A percentile compares a stretch with the other conserved stretches of the same genome.
These are phyloP conservation scores for Bipolaris victoriae DNA, from an alignment of 2,329 filamentous ascomycete species.

Conservation along the genomic window DNA sequence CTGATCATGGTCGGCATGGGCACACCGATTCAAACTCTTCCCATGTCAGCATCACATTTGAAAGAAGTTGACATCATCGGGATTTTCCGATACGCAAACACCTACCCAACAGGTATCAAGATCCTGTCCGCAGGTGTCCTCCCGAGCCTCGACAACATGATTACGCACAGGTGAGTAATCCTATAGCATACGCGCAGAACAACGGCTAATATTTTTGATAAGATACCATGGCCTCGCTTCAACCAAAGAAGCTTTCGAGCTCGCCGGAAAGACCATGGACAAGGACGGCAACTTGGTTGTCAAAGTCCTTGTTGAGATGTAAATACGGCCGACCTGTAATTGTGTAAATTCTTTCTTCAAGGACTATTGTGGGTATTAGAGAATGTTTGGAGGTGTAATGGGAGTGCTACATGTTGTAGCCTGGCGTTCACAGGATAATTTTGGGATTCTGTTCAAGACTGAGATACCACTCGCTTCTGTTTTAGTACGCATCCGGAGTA, in stretches of 20 bases:
- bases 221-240: slow-evolving; percentile 54
- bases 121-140: slow-evolving; percentile 59
- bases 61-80: slow-evolving; percentile 64
- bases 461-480: slow-evolving; percentile 24
- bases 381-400: slow-evolving; percentile 11
- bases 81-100: slow-evolving; percentile 63
- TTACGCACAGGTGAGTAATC: slow-evolving; percentile 53
- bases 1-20: slow-evolving; percentile 65
- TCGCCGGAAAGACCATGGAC: slow-evolving; percentile 59
- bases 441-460: slow-evolving; percentile 12
- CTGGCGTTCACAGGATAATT: slow-evolving; percentile 19
- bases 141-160: slow-evolving; percentile 57
- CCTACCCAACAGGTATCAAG: slow-evolving; percentile 62
- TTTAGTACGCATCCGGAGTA: slow-evolving; percentile 11
- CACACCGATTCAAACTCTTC: slow-evolving; percentile 60
- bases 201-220: not conserved
- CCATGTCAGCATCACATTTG: slow-evolving; percentile 60
- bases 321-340: slow-evolving; percentile 6
- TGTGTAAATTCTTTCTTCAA: slow-evolving; percentile 9
- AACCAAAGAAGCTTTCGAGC: slow-evolving; percentile 58
- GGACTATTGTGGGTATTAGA: slow-evolving; percentile 13
- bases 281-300: slow-evolving; percentile 59
- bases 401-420: slow-evolving; percentile 2
- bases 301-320: slow-evolving; percentile 55
- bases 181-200: too few relatives aligned